These are phyloP conservation scores for Stereum hirsutum DNA, from an alignment of 1,284 basidiomycete genomes.

Conservation along the genomic window DNA sequence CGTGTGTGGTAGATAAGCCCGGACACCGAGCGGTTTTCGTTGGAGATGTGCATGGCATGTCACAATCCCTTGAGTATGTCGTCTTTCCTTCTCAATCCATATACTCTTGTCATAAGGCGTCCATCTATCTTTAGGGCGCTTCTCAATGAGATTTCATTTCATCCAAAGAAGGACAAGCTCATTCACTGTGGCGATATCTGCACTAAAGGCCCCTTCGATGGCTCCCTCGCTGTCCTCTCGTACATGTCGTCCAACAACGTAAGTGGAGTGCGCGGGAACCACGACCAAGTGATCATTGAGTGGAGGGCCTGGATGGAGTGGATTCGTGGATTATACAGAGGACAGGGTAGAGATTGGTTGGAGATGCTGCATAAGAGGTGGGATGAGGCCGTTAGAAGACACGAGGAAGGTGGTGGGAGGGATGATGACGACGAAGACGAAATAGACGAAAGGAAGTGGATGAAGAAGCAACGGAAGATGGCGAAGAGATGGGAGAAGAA, in stretches of 20 bases:
- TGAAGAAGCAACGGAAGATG: conserved; percentile 13
- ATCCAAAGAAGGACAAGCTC: conserved; percentile 52
- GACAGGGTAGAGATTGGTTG: conserved; percentile 40
- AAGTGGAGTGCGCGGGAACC: conserved; percentile 81
- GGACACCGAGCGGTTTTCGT: conserved; percentile 58
- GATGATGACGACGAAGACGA: conserved; percentile 5
- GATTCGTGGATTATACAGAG: conserved; percentile 25
- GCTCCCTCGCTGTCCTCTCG: conserved; percentile 54
- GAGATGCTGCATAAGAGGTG: conserved; percentile 32
- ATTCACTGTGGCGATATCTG: conserved; percentile 79
- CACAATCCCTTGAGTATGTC: conserved; percentile 55
- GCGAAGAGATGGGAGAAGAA: conserved; percentile 22
- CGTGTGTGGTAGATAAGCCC: conserved; percentile 30
- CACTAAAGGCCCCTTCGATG: conserved; percentile 51
- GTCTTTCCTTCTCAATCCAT: conserved; percentile 15
- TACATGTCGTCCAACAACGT: conserved; percentile 56
- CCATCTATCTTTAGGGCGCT: conserved; percentile 38
- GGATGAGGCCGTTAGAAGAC: too few species aligned
- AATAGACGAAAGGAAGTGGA: conserved; percentile 6
- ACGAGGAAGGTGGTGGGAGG: too few species aligned
- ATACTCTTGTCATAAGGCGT: background rate
- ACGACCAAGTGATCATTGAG: conserved; percentile 82
- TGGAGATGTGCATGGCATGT: conserved; percentile 84
- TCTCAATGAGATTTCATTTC: conserved; percentile 50
- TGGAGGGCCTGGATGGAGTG: conserved; percentile 81